Percentiles rank a stretch among this genome's conserved stretches.
Conservation (phyloP, 371 early-diverging fungal genomes). For the Mucor racemosus region DNA sequence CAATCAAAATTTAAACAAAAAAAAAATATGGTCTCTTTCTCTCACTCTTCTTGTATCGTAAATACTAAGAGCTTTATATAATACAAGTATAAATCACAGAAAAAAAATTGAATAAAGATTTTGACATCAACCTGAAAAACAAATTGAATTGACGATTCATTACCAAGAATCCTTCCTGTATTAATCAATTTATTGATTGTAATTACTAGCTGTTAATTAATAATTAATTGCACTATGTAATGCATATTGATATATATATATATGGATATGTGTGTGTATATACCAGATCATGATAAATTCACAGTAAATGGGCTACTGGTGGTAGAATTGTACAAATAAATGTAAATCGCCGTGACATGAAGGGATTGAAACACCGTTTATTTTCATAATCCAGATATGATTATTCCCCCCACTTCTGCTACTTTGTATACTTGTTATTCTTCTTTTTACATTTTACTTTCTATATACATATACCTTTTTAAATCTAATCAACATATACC, state of each 20-base stretch:
- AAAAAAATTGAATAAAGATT: constrained; percentile 3
- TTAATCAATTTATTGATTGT: no score
- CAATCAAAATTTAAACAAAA: neutral
- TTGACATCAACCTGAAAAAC: neutral
- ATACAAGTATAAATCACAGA: neutral
- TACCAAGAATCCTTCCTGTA: neutral
- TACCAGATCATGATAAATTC: neutral
- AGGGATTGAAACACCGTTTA: neutral
- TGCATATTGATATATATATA: no score
- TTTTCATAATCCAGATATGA: neutral
- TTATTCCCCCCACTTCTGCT: neutral
- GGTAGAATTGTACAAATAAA: neutral
- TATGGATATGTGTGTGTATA: no score
- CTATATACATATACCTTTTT: constrained; percentile 3
- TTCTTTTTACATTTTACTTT: neutral
- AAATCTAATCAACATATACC: neutral
- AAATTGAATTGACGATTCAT: neutral
- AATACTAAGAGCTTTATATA: neutral
- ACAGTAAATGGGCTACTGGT: neutral
- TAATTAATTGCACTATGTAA: neutral
- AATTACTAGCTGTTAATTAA: no score
- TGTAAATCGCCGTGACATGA: neutral
- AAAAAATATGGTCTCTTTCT: neutral
- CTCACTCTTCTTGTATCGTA: neutral
- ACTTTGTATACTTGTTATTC: constrained; percentile 2